Base-by-base conservation (phyloP, 768 basidiomycete genomes). In the Neoboletus magnificus region DNA sequence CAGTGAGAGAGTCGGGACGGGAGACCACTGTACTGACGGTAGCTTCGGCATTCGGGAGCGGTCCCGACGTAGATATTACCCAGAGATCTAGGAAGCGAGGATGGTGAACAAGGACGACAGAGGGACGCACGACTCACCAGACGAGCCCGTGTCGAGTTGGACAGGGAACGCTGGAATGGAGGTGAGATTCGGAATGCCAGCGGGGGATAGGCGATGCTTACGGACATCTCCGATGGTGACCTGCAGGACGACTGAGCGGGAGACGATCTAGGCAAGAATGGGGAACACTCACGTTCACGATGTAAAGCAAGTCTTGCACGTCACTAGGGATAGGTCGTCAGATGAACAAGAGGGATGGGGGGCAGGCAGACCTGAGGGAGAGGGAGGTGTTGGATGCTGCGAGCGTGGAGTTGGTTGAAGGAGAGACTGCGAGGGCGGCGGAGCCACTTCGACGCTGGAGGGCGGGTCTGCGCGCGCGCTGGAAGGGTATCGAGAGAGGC, bases 91-190 rank as follows among this genome's bases (percentile, higher is more conserved):
- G 16, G 9, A 16, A 35, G 7, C 13, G 41, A n/a, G 16, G 13
- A 32, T 10, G 27, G 44, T 40, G 35, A 55, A 39, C 11, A 36
- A 27, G 16, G 35, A 15, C 16, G 25, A 13, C 4, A 1, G 11
- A 18, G 15, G 10, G 32, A 20, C 4, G 1, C 4, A 33, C 1
- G 40, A 52, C 56, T 5, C 48, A 72, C 65, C 67, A 48, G 69
- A 72, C 11, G 90, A 92, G 57, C 91, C 91, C 2, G 90, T 91
- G 71, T 93, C 91, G 46, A 93, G 74, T 68, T 93, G 91, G 15
- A 91, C 81, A 47, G 79, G 73, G 69, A 86, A 89, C 16, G 77
- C 90, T 92, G 58, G 1, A 27, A 16, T 25, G 30, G 7, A 39
- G 15, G 16, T 68, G 45, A 58, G 53, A 23, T 32, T 32, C 25